A percentile compares a stretch with the other conserved stretches of the same genome.
Evolutionary conservation across 495 filamentous ascomycete genomes (phyloP).

Genomic region (Collariella sp.): DNA sequence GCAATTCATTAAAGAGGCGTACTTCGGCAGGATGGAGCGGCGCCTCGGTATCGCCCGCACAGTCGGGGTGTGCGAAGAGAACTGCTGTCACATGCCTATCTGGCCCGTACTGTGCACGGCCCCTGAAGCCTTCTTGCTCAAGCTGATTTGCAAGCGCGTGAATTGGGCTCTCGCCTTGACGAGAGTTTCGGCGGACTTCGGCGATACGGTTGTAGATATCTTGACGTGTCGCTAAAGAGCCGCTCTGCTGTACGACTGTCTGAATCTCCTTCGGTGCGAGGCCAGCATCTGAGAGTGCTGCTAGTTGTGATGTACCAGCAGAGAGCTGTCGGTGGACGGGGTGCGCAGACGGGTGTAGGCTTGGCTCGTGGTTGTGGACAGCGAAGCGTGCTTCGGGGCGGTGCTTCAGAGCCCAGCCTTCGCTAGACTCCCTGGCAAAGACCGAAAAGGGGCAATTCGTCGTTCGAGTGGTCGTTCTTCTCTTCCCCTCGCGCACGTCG

Average conservation of each 20-base stretch:
- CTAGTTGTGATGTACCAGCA: neutral
- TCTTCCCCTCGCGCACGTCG: neutral
- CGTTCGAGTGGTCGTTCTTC: neutral
- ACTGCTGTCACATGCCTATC: neutral
- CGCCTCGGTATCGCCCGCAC: too few species aligned
- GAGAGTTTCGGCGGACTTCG: neutral
- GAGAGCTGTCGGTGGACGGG: neutral
- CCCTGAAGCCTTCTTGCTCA: neutral
- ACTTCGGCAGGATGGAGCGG: too few species aligned
- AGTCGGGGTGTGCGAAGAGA: neutral
- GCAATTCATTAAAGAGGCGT: too few species aligned
- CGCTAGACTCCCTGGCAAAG: neutral
- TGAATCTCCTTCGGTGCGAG: neutral
- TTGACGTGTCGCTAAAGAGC: neutral
- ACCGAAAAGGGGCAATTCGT: slow-evolving; percentile 3
- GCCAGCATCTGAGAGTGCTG: neutral
- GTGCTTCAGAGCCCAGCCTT: neutral
- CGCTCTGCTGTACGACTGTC: neutral
- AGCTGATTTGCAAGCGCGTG: neutral
- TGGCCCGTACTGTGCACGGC: neutral
- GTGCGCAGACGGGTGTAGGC: neutral
- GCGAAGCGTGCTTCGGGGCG: neutral
- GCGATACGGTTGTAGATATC: slow-evolving; percentile 3
- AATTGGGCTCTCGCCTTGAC: neutral
- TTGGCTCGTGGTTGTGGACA: neutral